Percentiles rank a stretch among this genome's conserved stretches.
phyloP scores from a whole-genome alignment of 345 rosid species.

The Arabis alpina region DNA sequence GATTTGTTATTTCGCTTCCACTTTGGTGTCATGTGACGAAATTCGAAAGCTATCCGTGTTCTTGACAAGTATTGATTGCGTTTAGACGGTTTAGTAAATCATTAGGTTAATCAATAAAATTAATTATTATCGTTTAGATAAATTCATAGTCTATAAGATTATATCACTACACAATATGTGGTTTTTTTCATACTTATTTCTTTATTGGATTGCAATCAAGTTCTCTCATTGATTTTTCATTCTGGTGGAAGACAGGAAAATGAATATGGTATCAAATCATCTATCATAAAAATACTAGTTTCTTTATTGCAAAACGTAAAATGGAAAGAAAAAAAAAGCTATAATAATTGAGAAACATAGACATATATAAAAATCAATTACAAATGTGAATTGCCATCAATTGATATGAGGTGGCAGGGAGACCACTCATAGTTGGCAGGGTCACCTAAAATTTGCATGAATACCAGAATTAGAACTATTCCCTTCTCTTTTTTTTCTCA shows the following conservation, averaged over 20 bases:
- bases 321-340: neutral
- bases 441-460: conserved; percentile 31
- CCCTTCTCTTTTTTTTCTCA: conserved; percentile 28
- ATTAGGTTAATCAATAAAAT: neutral
- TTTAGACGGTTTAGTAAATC: neutral
- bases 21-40: neutral
- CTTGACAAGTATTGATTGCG: neutral
- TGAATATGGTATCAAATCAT: conserved; percentile 50
- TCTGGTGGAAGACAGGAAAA: conserved; percentile 38
- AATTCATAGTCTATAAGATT: neutral
- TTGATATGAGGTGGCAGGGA: conserved; percentile 39
- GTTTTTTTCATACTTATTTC: neutral
- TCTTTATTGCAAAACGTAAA: conserved; percentile 16
- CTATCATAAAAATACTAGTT: conserved; percentile 21
- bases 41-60: neutral
- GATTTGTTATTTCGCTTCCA: neutral
- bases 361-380: neutral
- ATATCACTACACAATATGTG: too few species aligned
- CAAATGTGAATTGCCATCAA: conserved; percentile 27
- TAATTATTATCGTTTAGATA: neutral
- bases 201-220: conserved; percentile 33
- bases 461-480: conserved; percentile 35
- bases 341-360: conserved; percentile 24
- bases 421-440: conserved; percentile 40
- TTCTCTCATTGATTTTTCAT: conserved; percentile 22